A percentile compares a stretch with the other conserved stretches of the same genome.
phyloP scores from a whole-genome alignment of 2,329 filamentous ascomycete species.

The Clonostachys rhizophaga region DNA sequence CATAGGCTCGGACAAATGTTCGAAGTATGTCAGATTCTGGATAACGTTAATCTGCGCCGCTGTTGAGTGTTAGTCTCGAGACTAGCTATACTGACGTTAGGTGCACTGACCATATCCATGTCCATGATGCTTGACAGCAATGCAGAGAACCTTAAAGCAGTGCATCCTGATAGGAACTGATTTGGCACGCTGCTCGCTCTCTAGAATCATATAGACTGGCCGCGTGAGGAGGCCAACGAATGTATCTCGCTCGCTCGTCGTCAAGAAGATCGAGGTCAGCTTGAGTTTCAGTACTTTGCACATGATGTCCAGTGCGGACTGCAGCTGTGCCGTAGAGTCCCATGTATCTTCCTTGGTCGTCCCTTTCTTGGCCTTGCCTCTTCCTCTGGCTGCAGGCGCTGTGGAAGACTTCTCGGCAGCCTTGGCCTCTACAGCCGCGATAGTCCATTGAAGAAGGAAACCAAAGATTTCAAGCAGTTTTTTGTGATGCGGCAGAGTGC shows the following conservation, averaged over 20 bases:
- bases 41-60: slow-evolving; percentile 97
- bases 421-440: slow-evolving; percentile 91
- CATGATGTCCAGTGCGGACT: slow-evolving; percentile 88
- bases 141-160: slow-evolving; percentile 92
- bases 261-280: slow-evolving; percentile 87
- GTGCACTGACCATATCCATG: slow-evolving; percentile 76
- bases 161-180: slow-evolving; percentile 89
- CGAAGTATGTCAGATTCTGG: slow-evolving; percentile 96
- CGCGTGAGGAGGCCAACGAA: slow-evolving; percentile 90
- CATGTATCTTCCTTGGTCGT: slow-evolving; percentile 74
- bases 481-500: slow-evolving; percentile 81
- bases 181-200: slow-evolving; percentile 91
- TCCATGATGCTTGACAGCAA: slow-evolving; percentile 95
- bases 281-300: slow-evolving; percentile 93
- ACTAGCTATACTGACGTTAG: slow-evolving; percentile 1
- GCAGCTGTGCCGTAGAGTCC: slow-evolving; percentile 86
- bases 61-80: slow-evolving; percentile 30
- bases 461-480: slow-evolving; percentile 89
- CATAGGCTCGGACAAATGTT: slow-evolving; percentile 98
- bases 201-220: slow-evolving; percentile 88
- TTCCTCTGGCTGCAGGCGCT: slow-evolving; percentile 63
- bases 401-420: slow-evolving; percentile 79
- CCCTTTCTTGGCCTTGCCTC: slow-evolving; percentile 75
- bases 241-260: slow-evolving; percentile 92
- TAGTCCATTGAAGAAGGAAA: slow-evolving; percentile 91